phyloP scores from a whole-genome alignment of 805 yeast genomes.

The Scheffersomyces ergatensis region DNA sequence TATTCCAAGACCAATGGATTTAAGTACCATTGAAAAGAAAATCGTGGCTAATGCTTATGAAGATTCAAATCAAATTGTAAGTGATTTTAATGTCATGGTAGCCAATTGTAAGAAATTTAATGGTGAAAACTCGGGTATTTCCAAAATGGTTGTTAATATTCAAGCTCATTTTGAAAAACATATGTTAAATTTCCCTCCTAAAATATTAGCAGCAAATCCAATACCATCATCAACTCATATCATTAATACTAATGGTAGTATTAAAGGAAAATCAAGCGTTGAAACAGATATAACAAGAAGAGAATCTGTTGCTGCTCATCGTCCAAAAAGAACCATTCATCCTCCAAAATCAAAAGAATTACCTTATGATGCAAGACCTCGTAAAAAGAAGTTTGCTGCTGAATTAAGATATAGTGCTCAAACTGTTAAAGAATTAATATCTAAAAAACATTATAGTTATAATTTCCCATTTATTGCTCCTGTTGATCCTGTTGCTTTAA shows the following conservation, averaged over 20 bases:
- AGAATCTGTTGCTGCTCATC: conserved; percentile 71
- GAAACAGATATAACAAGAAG: conserved; percentile 58
- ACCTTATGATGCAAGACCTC: conserved; percentile 86
- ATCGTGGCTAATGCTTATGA: conserved; percentile 68
- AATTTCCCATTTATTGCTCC: conserved; percentile 91
- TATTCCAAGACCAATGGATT: conserved; percentile 88
- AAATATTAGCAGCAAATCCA: conserved; percentile 24
- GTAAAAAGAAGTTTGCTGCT: conserved; percentile 86
- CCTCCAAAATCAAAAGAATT: conserved; percentile 95
- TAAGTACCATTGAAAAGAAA: conserved; percentile 85
- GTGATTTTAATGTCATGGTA: conserved; percentile 84
- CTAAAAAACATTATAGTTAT: conserved; percentile 80
- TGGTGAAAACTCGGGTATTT: conserved; percentile 77
- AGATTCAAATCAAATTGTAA: conserved; percentile 62
- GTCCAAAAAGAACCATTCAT: conserved; percentile 94
- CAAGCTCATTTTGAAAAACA: conserved; percentile 93
- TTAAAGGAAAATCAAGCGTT: conserved; percentile 1
- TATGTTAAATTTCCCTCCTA: conserved; percentile 85
- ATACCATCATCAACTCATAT: conserved; percentile 8
- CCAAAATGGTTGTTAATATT: conserved; percentile 88
- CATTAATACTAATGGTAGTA: not conserved
- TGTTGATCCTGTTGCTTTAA: conserved; percentile 92
- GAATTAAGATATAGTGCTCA: conserved; percentile 85
- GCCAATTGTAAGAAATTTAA: conserved; percentile 79
- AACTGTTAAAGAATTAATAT: conserved; percentile 74